Percentiles rank a stretch among this genome's conserved stretches.
These are phyloP conservation scores for Tarenaya hassleriana DNA, from an alignment of 345 rosid species.

Conservation along the genomic window DNA sequence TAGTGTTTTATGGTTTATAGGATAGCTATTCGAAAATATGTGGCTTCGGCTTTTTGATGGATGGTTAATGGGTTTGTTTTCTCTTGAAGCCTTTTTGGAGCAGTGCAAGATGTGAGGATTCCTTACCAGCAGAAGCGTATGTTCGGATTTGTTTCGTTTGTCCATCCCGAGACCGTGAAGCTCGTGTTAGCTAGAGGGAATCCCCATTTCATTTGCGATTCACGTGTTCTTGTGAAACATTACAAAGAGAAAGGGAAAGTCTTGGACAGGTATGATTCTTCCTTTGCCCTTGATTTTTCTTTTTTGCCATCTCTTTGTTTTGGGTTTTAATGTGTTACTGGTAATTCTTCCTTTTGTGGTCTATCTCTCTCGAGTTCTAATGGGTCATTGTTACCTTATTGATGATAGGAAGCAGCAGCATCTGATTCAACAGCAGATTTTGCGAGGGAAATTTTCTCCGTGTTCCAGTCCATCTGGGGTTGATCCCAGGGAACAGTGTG, in stretches of 20 bases:
- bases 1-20: no score
- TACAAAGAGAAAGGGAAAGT: conserved; percentile 92
- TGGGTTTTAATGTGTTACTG: no score
- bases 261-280: conserved; percentile 46
- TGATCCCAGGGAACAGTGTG: conserved; percentile 56
- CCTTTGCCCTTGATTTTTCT: background rate
- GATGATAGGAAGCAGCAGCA: conserved; percentile 65
- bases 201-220: conserved; percentile 85
- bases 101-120: conserved; percentile 88
- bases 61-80: background rate
- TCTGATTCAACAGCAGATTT: conserved; percentile 45
- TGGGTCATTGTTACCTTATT: conserved; percentile 17
- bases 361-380: background rate
- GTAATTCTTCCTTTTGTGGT: no score
- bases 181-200: conserved; percentile 72
- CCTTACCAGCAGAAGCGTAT: conserved; percentile 86
- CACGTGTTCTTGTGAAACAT: conserved; percentile 88
- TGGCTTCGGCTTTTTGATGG: no score
- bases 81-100: conserved; percentile 59
- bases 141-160: conserved; percentile 92
- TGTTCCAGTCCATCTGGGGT: conserved; percentile 51
- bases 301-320: background rate
- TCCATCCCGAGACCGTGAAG: conserved; percentile 69
- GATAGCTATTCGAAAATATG: no score
- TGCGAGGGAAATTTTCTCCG: conserved; percentile 63